These are phyloP conservation scores for Calonectria pteridis DNA, from an alignment of 2,329 filamentous ascomycete genomes.

Conservation along the genomic window DNA sequence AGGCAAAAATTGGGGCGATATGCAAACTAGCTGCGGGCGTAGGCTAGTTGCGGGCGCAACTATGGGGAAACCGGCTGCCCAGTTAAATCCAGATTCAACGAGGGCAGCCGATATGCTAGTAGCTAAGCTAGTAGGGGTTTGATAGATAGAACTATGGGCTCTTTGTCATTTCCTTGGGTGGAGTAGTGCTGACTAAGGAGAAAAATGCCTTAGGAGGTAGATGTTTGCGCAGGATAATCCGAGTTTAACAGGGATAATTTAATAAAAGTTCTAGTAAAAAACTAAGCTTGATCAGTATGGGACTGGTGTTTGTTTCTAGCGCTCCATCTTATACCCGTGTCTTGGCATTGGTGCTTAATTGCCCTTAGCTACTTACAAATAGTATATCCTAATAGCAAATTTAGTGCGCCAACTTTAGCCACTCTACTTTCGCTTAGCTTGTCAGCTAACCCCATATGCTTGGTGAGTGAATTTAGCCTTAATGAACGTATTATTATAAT, in stretches of 20 bases:
- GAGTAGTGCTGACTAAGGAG: neutral
- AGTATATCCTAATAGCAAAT: neutral
- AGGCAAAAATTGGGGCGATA: neutral
- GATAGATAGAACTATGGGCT: neutral
- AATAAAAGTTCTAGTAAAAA: neutral
- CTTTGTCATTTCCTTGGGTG: neutral
- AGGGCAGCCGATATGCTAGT: neutral
- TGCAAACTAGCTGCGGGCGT: neutral
- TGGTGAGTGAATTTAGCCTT: neutral
- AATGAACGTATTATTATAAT: too few species aligned
- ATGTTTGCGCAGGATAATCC: neutral
- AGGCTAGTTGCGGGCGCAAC: neutral
- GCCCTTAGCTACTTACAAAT: neutral
- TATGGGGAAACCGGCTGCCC: neutral
- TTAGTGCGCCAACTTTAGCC: neutral
- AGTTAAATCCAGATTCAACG: neutral
- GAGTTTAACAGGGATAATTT: neutral
- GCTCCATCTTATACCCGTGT: neutral
- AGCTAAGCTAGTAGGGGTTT: neutral
- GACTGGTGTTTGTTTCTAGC: neutral
- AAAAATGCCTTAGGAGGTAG: neutral
- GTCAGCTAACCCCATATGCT: neutral
- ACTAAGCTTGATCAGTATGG: neutral
- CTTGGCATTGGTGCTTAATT: neutral
- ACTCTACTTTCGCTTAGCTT: neutral